These are phyloP conservation scores for Carallia brachiata DNA, from an alignment of 345 rosid species.

Conservation along the genomic window DNA sequence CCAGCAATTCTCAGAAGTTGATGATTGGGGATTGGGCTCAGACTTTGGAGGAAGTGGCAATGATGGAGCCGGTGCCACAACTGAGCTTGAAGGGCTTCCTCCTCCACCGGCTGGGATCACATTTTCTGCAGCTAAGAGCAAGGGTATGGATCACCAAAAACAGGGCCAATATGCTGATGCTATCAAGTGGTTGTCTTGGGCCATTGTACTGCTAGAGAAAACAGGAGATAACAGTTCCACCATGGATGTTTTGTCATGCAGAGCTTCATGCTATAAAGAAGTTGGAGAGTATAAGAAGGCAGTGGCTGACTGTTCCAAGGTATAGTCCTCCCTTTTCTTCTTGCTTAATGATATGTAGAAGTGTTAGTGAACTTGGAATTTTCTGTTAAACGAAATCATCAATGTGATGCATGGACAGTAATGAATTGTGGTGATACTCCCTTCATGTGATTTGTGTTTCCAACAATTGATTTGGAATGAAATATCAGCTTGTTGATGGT, in stretches of 20 bases:
- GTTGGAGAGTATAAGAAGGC: slow-evolving; percentile 99
- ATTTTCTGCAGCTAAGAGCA: slow-evolving; percentile 71
- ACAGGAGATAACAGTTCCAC: slow-evolving; percentile 52
- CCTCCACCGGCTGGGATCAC: slow-evolving; percentile 90
- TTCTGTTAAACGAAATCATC: neutral
- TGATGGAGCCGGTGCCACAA: slow-evolving; percentile 54
- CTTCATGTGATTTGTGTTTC: too few species aligned
- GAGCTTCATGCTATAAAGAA: slow-evolving; percentile 99
- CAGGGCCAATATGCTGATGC: slow-evolving; percentile 97
- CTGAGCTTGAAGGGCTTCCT: slow-evolving; percentile 96
- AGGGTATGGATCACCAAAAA: slow-evolving; percentile 83
- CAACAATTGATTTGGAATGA: slow-evolving; percentile 33
- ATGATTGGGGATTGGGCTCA: slow-evolving; percentile 83
- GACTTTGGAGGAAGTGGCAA: slow-evolving; percentile 61
- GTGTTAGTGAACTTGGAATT: neutral
- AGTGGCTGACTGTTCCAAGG: slow-evolving; percentile 93
- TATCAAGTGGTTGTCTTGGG: slow-evolving; percentile 98
- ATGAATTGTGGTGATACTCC: neutral
- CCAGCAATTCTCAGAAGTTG: slow-evolving; percentile 51
- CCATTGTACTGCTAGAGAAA: slow-evolving; percentile 79
- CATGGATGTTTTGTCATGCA: slow-evolving; percentile 64
- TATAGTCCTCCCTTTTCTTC: slow-evolving; percentile 25
- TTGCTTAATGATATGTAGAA: neutral
- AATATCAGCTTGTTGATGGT: slow-evolving; percentile 2
- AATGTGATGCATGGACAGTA: neutral